Percentiles rank a stretch among this genome's conserved stretches.
Evolutionary conservation across 345 rosid genomes (phyloP).

Genomic region (Combretum micranthum): DNA sequence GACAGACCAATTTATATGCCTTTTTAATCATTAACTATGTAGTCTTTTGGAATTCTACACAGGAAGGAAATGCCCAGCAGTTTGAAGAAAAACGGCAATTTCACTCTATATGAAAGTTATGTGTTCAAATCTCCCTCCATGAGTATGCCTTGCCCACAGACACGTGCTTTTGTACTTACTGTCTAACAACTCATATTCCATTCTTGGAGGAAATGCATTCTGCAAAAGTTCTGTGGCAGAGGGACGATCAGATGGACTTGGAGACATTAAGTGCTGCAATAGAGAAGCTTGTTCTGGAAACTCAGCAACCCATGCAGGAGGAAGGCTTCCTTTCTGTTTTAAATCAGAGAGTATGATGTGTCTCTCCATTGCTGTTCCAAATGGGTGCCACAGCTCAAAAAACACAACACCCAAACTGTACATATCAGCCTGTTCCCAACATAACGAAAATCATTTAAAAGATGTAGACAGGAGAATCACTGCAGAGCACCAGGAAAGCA

Average conservation of each 20-base stretch:
- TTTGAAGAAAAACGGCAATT: no score
- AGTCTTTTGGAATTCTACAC: no score
- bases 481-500: no score
- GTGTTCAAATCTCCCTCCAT: not conserved
- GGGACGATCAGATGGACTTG: conserved; percentile 96
- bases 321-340: conserved; percentile 81
- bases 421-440: conserved; percentile 73
- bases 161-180: conserved; percentile 33
- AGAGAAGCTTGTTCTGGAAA: conserved; percentile 86
- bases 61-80: no score
- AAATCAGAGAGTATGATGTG: conserved; percentile 58
- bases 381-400: conserved; percentile 96
- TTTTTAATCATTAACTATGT: no score
- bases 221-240: conserved; percentile 82
- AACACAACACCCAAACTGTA: conserved; percentile 89
- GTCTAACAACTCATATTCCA: conserved; percentile 84
- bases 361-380: conserved; percentile 95
- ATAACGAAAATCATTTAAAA: conserved; percentile 12
- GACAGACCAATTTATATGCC: no score
- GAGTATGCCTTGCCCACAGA: not conserved
- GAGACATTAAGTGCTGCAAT: conserved; percentile 65
- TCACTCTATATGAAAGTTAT: not conserved
- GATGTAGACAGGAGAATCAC: conserved; percentile 4
- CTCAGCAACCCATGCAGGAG: conserved; percentile 66
- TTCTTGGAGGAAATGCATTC: conserved; percentile 77